Percentiles rank a stretch among this genome's conserved stretches.
Evolutionary conservation across 768 basidiomycete species (phyloP).

Genomic region (Kwoniella dejecticola): DNA sequence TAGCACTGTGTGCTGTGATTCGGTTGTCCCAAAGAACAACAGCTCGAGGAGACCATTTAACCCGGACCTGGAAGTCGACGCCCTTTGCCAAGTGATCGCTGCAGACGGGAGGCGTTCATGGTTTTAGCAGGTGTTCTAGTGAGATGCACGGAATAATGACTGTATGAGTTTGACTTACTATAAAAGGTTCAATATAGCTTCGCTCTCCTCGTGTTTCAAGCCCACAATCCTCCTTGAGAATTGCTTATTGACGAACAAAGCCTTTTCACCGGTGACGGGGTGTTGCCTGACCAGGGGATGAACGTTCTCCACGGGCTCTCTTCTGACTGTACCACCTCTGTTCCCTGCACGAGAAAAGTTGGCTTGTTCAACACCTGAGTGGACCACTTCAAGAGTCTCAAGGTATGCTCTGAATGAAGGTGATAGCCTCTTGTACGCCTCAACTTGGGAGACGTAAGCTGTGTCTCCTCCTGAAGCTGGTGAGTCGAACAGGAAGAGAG

Average conservation of each 20-base stretch:
- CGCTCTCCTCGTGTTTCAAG: constrained; percentile 81
- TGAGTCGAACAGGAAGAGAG: constrained; percentile 68
- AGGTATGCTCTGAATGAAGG: constrained; percentile 76
- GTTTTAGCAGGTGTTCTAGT: background rate
- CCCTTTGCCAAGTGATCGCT: constrained; percentile 75
- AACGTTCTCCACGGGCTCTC: constrained; percentile 78
- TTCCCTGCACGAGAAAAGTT: constrained; percentile 70
- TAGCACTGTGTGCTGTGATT: constrained; percentile 63
- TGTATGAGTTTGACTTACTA: constrained; percentile 24
- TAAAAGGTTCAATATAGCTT: constrained; percentile 58
- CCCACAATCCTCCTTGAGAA: constrained; percentile 78
- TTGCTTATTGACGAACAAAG: constrained; percentile 80
- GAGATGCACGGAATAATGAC: background rate
- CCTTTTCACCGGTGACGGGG: constrained; percentile 84
- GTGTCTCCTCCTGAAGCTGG: constrained; percentile 64
- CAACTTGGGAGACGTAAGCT: constrained; percentile 54
- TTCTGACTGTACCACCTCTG: constrained; percentile 72
- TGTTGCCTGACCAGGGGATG: constrained; percentile 76
- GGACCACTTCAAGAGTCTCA: constrained; percentile 74
- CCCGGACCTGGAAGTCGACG: constrained; percentile 74
- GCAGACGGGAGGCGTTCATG: background rate
- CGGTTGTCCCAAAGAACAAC: constrained; percentile 81
- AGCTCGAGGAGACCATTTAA: constrained; percentile 74
- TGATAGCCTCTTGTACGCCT: constrained; percentile 71
- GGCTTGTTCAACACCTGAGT: constrained; percentile 81